Base-by-base conservation (phyloP, 495 filamentous ascomycete genomes). In the Tuber melanosporum region DNA sequence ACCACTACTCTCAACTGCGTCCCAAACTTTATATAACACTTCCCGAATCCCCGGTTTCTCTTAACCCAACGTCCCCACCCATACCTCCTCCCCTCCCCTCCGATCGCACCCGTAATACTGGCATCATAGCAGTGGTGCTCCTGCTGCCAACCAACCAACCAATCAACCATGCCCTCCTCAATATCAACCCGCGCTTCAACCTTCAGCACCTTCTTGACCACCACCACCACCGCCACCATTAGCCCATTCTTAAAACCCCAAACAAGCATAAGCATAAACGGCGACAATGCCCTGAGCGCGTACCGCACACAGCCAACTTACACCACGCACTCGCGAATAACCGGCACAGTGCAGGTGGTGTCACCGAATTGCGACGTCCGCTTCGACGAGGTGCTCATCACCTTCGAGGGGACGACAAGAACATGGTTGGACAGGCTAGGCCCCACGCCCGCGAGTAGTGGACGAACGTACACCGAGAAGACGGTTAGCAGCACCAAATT, bases 301-400 rank as follows among this genome's bases (percentile, higher is more conserved):
- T 72, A 75, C 52, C 74, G 71, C 42, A 75, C 75, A 26, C 57
- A 62, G 14, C 62, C 73, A 39, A 70, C 72, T 44, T 83, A 77
- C 73, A 83, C 82, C 15, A 83, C 79, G 10, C 52, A 71, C 20
- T 82, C 83, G 47, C 75, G 74, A 26, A 83, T 83, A 20, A 80
- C 78, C 14, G 82, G 82, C 4, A 75, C 81, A 49, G 82, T 83
- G 17, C 71, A 52, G 66, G 26, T 32, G 22, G 75, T 93, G 77
- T 91, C 90, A 43, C 87, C 87, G 1, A 86, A 88, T 41, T 85
- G 87, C 73, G 91, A 95, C 77, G 91, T 89, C 10, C 86, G 87
- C 69, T 98, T 99, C 84, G 93, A 97, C 77, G 86, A 90, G 39
- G 84, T 98, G 72, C 89, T 92, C 75, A 94, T 99, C 82, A 86